Conservation (phyloP, 352 stramenopile species). For the Pythium apleroticum region DNA sequence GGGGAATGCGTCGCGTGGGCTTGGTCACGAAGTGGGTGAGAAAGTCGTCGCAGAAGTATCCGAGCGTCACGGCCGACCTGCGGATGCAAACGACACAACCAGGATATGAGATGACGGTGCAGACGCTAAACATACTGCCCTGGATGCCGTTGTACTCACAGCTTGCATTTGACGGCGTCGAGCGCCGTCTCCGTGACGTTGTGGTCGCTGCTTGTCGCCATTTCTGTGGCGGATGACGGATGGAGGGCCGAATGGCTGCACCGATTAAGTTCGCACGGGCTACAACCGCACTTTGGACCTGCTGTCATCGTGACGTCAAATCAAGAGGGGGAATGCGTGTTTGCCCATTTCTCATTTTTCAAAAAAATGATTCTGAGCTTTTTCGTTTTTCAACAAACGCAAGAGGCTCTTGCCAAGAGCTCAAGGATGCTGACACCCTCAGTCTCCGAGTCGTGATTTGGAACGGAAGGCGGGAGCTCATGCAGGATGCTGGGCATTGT, state of each 20-base stretch:
- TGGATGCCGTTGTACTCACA: constrained; percentile 36
- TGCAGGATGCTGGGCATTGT: too few species aligned
- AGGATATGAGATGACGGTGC: background rate
- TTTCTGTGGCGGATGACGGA: constrained; percentile 5
- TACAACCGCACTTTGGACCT: background rate
- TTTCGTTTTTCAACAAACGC: too few species aligned
- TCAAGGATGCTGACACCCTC: too few species aligned
- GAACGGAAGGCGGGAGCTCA: too few species aligned
- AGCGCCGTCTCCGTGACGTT: constrained; percentile 79
- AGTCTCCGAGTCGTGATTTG: too few species aligned
- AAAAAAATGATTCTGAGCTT: too few species aligned
- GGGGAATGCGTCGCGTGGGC: constrained; percentile 59
- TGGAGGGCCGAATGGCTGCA: constrained; percentile 18
- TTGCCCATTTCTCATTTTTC: too few species aligned
- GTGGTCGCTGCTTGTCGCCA: constrained; percentile 59
- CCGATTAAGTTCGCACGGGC: constrained; percentile 15
- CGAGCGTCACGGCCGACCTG: constrained; percentile 58
- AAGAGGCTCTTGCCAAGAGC: too few species aligned
- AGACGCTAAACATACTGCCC: background rate
- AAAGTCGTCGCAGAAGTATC: constrained; percentile 66
- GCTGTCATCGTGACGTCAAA: background rate
- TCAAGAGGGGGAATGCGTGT: background rate
- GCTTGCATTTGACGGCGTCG: constrained; percentile 75
- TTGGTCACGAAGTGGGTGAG: constrained; percentile 60
- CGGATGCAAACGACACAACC: constrained; percentile 17